Evolutionary conservation across 2,329 filamentous ascomycete species (phyloP), one percentile per base, ranked within the genome.

Genomic region (Cryphonectria parasitica): DNA sequence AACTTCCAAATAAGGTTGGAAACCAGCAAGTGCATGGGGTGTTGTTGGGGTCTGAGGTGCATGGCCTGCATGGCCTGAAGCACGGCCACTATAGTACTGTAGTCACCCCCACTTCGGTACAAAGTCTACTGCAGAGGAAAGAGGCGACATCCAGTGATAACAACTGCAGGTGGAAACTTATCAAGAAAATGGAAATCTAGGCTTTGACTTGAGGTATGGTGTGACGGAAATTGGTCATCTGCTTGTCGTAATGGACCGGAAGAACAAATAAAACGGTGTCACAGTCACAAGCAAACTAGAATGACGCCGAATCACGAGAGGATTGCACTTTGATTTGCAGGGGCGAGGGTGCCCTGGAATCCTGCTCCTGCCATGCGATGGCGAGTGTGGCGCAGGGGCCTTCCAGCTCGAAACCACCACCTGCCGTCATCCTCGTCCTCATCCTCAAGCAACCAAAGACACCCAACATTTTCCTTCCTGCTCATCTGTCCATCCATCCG

Each of bases 361-460:
- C 58, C 58, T 61, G 58, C 31, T 49, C 45, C 45, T 49, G 45
- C 45, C 19, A 10, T 49, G 19, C 22, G 19, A 39, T 36, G 17
- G 19, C 31, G 31, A 36, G 58, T 61, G 58, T 61, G 58, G 58
- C 64, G 64, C 64, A 66, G 49, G 19, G 39, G 34, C 43, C 49
- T 22, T 45, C 49, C 19, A 52, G 17, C 7, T 66, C 36, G 8
- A 39, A 39, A 39, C 45, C 45, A 22, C 22, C 19, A 49, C 22
- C 17, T n/a, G 7, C 64, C 64, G 34, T 56, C 64, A 43, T 31
- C 49, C 45, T 41, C 49, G 49, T 66, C 49, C 17, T 56, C 36
- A 36, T 58, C 64, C 34, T 66, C n/a, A 22, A 39, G 15, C 64
- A n/a, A 36, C 64, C 10, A 22, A 15, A 66, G 34, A 34, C 25